Evolutionary conservation across 768 basidiomycete genomes (phyloP).

Genomic region (Lactarius sanguifluus): DNA sequence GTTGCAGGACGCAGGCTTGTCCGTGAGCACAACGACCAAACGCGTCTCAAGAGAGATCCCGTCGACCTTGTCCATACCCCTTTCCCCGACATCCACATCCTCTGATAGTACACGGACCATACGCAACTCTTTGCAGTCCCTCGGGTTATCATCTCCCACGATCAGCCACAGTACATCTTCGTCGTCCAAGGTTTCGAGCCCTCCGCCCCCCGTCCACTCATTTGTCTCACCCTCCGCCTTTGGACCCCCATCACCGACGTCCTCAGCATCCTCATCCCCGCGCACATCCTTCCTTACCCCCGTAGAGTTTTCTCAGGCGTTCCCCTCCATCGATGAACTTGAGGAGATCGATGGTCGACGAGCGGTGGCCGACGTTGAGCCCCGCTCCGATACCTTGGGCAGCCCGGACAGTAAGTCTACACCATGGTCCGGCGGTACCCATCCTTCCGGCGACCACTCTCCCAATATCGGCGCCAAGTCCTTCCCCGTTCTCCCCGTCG

Average conservation of each 20-base stretch:
- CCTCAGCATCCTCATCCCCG: conserved; percentile 67
- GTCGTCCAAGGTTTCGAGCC: conserved; percentile 32
- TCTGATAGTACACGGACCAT: conserved; percentile 32
- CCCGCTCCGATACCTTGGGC: conserved; percentile 36
- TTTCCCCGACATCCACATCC: conserved; percentile 37
- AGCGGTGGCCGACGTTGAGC: conserved; percentile 49
- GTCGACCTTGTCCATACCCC: conserved; percentile 36
- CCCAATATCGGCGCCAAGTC: conserved; percentile 29
- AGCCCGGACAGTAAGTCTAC: conserved; percentile 13
- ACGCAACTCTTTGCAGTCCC: conserved; percentile 28
- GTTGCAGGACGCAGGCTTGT: conserved; percentile 69
- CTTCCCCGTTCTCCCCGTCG: conserved; percentile 47
- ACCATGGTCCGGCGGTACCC: conserved; percentile 34
- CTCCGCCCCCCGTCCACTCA: conserved; percentile 45
- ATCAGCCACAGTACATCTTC: conserved; percentile 31
- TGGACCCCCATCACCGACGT: conserved; percentile 74
- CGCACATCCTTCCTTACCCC: conserved; percentile 42
- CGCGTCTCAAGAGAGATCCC: conserved; percentile 56
- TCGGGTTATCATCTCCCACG: conserved; percentile 28
- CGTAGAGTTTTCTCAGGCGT: conserved; percentile 63
- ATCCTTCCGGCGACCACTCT: conserved; percentile 22
- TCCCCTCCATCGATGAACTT: conserved; percentile 76
- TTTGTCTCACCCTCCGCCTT: conserved; percentile 69
- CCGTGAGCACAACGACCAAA: conserved; percentile 49
- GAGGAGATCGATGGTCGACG: conserved; percentile 53